Evolutionary conservation across 306 rosid species (phyloP).

Genomic region (Dalbergia oliveri): DNA sequence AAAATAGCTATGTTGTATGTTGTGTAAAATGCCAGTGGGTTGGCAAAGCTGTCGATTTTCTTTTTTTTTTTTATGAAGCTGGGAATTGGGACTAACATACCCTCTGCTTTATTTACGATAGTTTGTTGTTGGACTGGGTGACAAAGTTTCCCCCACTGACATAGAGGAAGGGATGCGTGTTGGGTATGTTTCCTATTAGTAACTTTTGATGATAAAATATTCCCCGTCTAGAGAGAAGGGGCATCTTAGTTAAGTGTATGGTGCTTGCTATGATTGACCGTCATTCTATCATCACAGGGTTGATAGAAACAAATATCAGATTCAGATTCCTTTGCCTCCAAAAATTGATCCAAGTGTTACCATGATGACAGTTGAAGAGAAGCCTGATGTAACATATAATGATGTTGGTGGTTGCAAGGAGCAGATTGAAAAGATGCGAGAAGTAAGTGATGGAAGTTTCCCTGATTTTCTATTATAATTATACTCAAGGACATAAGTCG

Average conservation of each 20-base stretch:
- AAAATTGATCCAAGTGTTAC: constrained; percentile 92
- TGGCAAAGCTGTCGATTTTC: constrained; percentile 17
- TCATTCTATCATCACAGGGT: constrained; percentile 60
- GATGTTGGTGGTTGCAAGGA: constrained; percentile 95
- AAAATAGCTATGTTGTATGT: neutral
- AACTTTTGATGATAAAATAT: constrained; percentile 1
- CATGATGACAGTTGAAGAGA: constrained; percentile 92
- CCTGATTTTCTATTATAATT: neutral
- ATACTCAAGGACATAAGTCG: neutral
- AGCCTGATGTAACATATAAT: constrained; percentile 91
- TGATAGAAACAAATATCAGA: constrained; percentile 90
- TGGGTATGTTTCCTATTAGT: constrained; percentile 66
- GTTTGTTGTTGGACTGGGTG: constrained; percentile 95
- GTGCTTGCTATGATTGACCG: constrained; percentile 23
- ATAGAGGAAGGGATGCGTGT: constrained; percentile 97
- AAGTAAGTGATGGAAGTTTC: constrained; percentile 53
- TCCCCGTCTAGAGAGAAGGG: constrained; percentile 4
- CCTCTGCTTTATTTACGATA: constrained; percentile 11
- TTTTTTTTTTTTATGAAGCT: neutral
- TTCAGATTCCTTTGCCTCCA: constrained; percentile 93
- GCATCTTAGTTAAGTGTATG: neutral
- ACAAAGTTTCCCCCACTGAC: constrained; percentile 94
- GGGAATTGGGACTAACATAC: constrained; percentile 28
- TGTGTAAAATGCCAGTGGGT: constrained; percentile 19
- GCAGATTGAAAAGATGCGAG: constrained; percentile 92